Evolutionary conservation across 2,329 filamentous ascomycete species (phyloP).

Genomic region (Dactylellina drechsleri): DNA sequence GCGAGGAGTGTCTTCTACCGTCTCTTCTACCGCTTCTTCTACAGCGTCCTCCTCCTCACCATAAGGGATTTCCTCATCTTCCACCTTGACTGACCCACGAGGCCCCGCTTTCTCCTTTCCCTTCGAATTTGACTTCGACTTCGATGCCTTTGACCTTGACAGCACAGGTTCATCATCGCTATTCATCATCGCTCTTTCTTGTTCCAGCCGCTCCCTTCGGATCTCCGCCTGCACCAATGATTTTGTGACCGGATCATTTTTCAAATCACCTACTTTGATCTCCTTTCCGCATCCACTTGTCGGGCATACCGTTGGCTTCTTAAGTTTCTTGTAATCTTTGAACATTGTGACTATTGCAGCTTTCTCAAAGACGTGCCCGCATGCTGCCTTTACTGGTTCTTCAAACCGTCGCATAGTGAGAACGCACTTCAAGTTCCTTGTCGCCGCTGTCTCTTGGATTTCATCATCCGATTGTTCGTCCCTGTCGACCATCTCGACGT

Average conservation of each 20-base stretch:
- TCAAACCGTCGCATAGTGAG: constrained; percentile 42
- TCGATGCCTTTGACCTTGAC: constrained; percentile 2
- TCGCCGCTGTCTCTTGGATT: constrained; percentile 37
- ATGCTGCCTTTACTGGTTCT: constrained; percentile 41
- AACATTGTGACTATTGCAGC: constrained; percentile 25
- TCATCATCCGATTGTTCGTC: constrained; percentile 46
- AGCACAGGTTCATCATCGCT: constrained; percentile 20
- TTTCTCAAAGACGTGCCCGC: constrained; percentile 41
- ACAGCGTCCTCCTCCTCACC: constrained; percentile 13
- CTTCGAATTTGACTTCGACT: constrained; percentile 5
- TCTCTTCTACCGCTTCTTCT: constrained; percentile 15
- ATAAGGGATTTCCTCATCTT: constrained; percentile 46
- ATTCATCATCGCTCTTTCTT: constrained; percentile 19
- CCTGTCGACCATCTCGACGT: constrained; percentile 35
- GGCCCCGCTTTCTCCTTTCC: constrained; percentile 11
- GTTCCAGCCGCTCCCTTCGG: constrained; percentile 14
- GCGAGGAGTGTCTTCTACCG: constrained; percentile 11
- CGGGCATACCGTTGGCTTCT: constrained; percentile 37
- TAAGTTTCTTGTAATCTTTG: constrained; percentile 29
- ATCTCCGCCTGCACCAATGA: constrained; percentile 26
- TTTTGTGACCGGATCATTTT: constrained; percentile 34
- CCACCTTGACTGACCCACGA: background rate
- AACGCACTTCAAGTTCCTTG: constrained; percentile 35
- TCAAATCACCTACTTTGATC: constrained; percentile 33
- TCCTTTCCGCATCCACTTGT: constrained; percentile 33